A percentile compares a stretch with the other conserved stretches of the same genome.
These are phyloP conservation scores for Mycosarcoma mackinlayi DNA, from an alignment of 1,284 basidiomycete genomes.

Conservation along the genomic window DNA sequence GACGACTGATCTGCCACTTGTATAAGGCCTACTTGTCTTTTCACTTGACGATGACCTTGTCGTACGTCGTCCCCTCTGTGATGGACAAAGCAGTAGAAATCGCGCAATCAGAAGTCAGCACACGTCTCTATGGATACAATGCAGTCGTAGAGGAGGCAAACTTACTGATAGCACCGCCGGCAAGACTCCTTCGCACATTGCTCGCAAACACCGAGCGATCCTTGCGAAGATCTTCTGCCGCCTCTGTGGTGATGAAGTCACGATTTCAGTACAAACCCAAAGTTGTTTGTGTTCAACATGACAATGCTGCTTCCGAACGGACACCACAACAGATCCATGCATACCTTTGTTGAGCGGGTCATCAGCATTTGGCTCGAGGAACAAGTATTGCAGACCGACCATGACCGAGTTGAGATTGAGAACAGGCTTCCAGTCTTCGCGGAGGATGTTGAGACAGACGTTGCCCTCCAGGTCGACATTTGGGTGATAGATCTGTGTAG, in stretches of 20 bases:
- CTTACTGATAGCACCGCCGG: conserved; percentile 59
- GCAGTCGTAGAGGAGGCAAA: no score
- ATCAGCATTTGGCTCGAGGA: conserved; percentile 97
- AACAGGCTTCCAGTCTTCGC: conserved; percentile 99
- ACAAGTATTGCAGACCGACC: conserved; percentile 97
- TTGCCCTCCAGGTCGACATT: conserved; percentile 98
- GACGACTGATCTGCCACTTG: neutral
- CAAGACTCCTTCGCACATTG: conserved; percentile 59
- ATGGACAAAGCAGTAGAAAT: neutral
- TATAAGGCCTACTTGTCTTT: no score
- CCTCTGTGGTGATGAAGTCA: conserved; percentile 51
- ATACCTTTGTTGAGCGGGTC: conserved; percentile 97
- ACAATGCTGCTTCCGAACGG: no score
- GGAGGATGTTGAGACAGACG: conserved; percentile 86
- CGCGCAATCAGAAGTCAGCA: conserved; percentile 2
- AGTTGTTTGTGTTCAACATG: neutral
- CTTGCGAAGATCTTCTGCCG: conserved; percentile 66
- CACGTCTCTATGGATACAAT: no score
- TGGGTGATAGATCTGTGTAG: conserved; percentile 93
- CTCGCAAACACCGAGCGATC: conserved; percentile 58
- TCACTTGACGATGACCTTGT: conserved; percentile 54
- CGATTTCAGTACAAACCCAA: neutral
- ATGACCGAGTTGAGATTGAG: conserved; percentile 96
- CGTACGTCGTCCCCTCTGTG: conserved; percentile 60
- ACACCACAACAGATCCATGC: neutral